A percentile compares a stretch with the other conserved stretches of the same genome.
phyloP scores from a whole-genome alignment of 2,329 filamentous ascomycete species.

The Colletotrichum siamense region DNA sequence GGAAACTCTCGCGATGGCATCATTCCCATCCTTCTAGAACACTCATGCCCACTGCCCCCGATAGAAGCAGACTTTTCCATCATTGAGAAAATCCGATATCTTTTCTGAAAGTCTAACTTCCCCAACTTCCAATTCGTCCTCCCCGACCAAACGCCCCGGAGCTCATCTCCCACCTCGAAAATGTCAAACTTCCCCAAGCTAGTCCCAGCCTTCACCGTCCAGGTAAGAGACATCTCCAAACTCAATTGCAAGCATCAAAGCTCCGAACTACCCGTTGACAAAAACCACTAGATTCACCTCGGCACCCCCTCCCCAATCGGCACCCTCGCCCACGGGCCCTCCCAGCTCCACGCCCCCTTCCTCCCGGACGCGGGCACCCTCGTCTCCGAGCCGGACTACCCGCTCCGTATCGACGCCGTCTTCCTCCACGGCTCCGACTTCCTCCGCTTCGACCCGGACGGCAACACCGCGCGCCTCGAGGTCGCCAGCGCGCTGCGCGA shows the following conservation, averaged over 20 bases:
- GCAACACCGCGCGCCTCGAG: slow-evolving; percentile 40
- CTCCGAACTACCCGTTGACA: neutral
- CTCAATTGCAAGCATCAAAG: neutral
- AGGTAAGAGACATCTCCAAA: slow-evolving; percentile 26
- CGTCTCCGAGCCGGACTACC: slow-evolving; percentile 39
- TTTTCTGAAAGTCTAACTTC: neutral
- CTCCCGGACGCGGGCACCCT: slow-evolving; percentile 34
- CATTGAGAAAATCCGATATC: neutral
- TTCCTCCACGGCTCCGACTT: slow-evolving; percentile 45
- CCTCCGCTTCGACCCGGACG: slow-evolving; percentile 42
- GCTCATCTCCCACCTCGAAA: neutral
- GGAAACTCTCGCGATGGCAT: neutral
- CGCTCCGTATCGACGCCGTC: slow-evolving; percentile 38
- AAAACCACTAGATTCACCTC: slow-evolving; percentile 34
- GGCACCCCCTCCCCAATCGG: slow-evolving; percentile 27
- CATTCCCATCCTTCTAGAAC: neutral
- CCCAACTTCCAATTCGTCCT: neutral
- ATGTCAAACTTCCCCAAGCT: slow-evolving; percentile 40
- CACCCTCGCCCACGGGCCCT: slow-evolving; percentile 32
- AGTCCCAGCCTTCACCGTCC: slow-evolving; percentile 42
- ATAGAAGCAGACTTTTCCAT: neutral
- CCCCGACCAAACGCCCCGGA: neutral
- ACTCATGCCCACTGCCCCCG: neutral
- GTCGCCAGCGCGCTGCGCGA: slow-evolving; percentile 40
- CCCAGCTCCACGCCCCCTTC: slow-evolving; percentile 39